Base-by-base conservation (phyloP, 2,329 filamentous ascomycete species). In the Cladosporium velox region DNA sequence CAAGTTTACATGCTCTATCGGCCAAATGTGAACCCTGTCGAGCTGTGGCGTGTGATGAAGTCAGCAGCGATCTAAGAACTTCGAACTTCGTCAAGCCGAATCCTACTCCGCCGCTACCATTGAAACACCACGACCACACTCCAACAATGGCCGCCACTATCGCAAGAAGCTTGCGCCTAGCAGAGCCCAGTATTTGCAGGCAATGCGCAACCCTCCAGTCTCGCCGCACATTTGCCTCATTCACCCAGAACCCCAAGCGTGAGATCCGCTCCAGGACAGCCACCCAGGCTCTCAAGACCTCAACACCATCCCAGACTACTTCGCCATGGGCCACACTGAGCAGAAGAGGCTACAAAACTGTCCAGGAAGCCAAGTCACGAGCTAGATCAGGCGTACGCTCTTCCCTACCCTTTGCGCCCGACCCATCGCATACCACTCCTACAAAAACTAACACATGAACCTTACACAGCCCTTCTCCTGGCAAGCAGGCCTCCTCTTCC, bases 401-500 rank as follows among this genome's bases (percentile, higher is more conserved):
- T 52, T 66, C 65, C 68, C 64, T 67, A 64, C 66, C 66, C 68
- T 47, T 47, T 47, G 57, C 38, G 57, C 55, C 34, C 38, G 4
- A 10, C 6, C 24, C 65, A 59, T 64, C 67, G 14, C 30, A 41
- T 54, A 59, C 38, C 59, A 64, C 69, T 6, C 67, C 65, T 55
- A 63, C 67, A 38, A 65, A 52, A 38, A 51, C 61, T 64, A 57
- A 65, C 35, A 32, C 65, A 32, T 35, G 12, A 35, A 47, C 18
- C 28, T 2, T 44, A 18, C 54, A 62, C 70, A 93, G 90, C 95
- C 95, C 34, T 98, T 99, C 82, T 97, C 93, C 64, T 93, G 91
- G 88, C 94, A 92, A 80, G 90, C 94, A 35, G 94, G 92, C 21
- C 72, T 93, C 60, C 85, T 99, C 69, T 98, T 99, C 82, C 84